Evolutionary conservation across 2,329 filamentous ascomycete genomes (phyloP).

Genomic region (Colletotrichum trifolii): DNA sequence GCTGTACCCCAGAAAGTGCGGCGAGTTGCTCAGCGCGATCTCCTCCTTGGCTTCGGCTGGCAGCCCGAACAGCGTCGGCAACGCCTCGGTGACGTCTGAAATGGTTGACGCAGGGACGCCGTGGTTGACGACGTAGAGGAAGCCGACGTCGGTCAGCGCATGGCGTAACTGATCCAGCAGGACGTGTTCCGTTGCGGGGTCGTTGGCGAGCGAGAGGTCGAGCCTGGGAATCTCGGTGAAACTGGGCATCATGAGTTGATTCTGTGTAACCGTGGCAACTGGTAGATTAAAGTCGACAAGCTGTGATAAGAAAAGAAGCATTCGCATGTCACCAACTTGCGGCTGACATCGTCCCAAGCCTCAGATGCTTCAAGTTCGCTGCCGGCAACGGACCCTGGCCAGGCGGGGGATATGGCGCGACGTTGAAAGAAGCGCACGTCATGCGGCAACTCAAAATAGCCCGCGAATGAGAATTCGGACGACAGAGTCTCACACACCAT

Average conservation of each 20-base stretch:
- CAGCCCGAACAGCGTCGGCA: constrained; percentile 58
- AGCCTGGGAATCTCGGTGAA: constrained; percentile 60
- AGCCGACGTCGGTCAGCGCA: constrained; percentile 62
- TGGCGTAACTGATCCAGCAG: constrained; percentile 57
- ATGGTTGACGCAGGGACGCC: constrained; percentile 51
- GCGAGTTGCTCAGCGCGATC: constrained; percentile 62
- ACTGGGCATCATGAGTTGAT: constrained; percentile 6
- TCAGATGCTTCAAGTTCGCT: neutral
- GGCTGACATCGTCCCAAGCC: too few species aligned
- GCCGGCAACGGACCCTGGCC: constrained; percentile 10
- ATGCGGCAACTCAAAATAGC: neutral
- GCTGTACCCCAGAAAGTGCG: constrained; percentile 71
- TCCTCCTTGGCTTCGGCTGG: constrained; percentile 49
- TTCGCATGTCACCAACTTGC: too few species aligned
- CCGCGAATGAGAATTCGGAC: neutral
- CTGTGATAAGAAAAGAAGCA: too few species aligned
- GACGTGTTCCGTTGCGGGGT: constrained; percentile 45
- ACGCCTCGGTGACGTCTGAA: constrained; percentile 48
- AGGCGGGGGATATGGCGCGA: constrained; percentile 17
- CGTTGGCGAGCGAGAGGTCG: constrained; percentile 57
- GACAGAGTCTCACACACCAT: neutral
- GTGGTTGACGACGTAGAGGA: constrained; percentile 64
- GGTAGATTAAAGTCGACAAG: rapidly evolving
- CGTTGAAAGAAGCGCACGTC: constrained; percentile 18
- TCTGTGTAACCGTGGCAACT: neutral